phyloP scores from a whole-genome alignment of 2,329 filamentous ascomycete species.

The Basipetospora chlamydospora region DNA sequence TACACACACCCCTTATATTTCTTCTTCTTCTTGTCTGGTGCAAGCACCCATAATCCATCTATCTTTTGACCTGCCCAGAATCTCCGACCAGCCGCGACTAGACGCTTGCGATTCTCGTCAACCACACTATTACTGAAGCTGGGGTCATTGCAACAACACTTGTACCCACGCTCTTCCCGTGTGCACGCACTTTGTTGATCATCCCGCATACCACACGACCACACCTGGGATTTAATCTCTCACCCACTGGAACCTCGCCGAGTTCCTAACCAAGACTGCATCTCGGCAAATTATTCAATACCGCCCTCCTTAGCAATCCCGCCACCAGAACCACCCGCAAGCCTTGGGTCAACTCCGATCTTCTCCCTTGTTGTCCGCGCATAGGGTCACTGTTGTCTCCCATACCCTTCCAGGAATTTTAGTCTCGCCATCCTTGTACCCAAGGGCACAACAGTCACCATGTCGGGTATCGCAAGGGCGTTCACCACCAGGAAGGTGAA shows the following conservation, averaged over 20 bases:
- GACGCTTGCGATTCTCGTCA: background rate
- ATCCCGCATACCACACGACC: background rate
- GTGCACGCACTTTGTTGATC: background rate
- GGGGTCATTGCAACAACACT: background rate
- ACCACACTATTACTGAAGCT: background rate
- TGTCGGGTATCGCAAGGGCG: constrained; percentile 52
- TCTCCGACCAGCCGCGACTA: background rate
- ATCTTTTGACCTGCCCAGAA: no score
- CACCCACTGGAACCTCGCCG: background rate
- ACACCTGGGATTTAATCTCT: no score
- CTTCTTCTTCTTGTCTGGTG: no score
- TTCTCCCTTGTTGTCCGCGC: background rate
- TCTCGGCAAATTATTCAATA: constrained; percentile 1
- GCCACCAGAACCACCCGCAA: no score
- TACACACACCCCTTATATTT: no score
- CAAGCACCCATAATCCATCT: no score
- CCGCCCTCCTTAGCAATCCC: background rate
- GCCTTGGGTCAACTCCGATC: no score
- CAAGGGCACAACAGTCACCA: constrained; percentile 16
- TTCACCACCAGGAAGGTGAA: constrained; percentile 57
- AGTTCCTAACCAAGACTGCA: constrained; percentile 4
- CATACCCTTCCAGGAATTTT: no score
- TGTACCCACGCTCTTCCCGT: background rate
- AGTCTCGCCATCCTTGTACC: no score
- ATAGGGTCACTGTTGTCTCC: no score